Evolutionary conservation across 2,329 filamentous ascomycete species (phyloP).

Genomic region (Elsinoe australis): DNA sequence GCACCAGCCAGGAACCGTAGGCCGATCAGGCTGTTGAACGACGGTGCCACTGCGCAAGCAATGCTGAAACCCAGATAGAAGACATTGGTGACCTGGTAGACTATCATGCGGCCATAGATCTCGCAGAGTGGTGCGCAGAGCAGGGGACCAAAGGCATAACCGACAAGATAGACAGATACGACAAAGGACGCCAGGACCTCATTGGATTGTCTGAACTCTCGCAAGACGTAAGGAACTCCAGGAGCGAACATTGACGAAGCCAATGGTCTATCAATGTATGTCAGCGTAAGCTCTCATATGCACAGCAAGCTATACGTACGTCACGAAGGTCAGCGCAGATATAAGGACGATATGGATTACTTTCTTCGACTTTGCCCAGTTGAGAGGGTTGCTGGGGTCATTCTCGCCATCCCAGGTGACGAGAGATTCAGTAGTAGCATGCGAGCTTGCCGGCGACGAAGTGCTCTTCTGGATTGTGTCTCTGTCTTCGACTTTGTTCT

Average conservation of each 20-base stretch:
- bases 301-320: background rate
- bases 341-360: slow-evolving; percentile 42
- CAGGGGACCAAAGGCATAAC: slow-evolving; percentile 39
- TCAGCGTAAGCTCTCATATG: background rate
- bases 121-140: slow-evolving; percentile 37
- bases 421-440: slow-evolving; percentile 33
- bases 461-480: slow-evolving; percentile 8
- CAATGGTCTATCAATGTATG: slow-evolving; percentile 32
- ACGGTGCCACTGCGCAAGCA: slow-evolving; percentile 26
- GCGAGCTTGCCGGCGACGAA: slow-evolving; percentile 8
- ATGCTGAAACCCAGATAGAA: slow-evolving; percentile 28
- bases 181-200: slow-evolving; percentile 54
- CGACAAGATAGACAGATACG: slow-evolving; percentile 56
- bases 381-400: slow-evolving; percentile 49
- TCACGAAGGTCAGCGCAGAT: slow-evolving; percentile 42
- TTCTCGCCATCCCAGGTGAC: slow-evolving; percentile 54
- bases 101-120: slow-evolving; percentile 29
- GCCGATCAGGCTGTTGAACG: slow-evolving; percentile 25
- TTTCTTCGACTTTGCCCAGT: slow-evolving; percentile 48
- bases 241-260: slow-evolving; percentile 60
- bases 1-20: slow-evolving; percentile 29
- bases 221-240: slow-evolving; percentile 54
- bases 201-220: slow-evolving; percentile 51
- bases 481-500: background rate
- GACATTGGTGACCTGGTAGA: slow-evolving; percentile 29